phyloP scores from a whole-genome alignment of 805 yeast genomes.

The Zygoascus flipseniorum region DNA sequence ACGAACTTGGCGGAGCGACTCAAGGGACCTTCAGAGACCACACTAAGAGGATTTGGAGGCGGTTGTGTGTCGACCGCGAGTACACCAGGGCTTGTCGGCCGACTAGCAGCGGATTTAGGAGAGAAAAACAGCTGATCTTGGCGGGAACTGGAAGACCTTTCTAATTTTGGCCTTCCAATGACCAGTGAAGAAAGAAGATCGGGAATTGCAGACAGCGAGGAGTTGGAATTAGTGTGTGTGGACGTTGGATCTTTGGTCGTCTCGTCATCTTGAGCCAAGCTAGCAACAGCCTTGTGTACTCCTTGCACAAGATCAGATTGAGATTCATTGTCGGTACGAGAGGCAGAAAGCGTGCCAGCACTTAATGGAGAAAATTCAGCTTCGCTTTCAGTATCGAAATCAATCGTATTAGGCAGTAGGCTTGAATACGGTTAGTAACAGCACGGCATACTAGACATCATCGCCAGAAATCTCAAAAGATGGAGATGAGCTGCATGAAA shows the following conservation, averaged over 20 bases:
- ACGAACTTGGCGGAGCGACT: no score
- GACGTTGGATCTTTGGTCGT: not conserved
- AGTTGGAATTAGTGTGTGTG: no score
- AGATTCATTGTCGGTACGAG: not conserved
- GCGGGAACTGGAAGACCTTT: not conserved
- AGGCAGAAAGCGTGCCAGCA: not conserved
- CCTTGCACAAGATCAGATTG: not conserved
- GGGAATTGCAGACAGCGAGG: conserved; percentile 2
- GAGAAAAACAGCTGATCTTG: not conserved
- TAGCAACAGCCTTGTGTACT: no score
- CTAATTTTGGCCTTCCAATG: not conserved
- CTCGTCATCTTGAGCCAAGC: not conserved
- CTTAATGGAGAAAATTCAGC: not conserved
- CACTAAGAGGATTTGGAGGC: no score
- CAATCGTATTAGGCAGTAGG: conserved; percentile 25
- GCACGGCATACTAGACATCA: not conserved
- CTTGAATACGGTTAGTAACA: conserved; percentile 3
- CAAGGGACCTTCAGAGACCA: no score
- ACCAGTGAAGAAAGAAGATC: conserved; percentile 3
- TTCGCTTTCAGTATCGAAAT: conserved; percentile 10
- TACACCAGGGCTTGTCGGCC: no score
- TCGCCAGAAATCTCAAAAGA: no score
- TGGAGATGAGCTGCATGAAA: no score
- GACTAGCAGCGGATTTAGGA: not conserved
- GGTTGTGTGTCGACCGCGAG: no score